Percentiles rank a stretch among this genome's conserved stretches.
Evolutionary conservation across 169 alveolate species (phyloP).

Genomic region (Plasmodium vivax): DNA sequence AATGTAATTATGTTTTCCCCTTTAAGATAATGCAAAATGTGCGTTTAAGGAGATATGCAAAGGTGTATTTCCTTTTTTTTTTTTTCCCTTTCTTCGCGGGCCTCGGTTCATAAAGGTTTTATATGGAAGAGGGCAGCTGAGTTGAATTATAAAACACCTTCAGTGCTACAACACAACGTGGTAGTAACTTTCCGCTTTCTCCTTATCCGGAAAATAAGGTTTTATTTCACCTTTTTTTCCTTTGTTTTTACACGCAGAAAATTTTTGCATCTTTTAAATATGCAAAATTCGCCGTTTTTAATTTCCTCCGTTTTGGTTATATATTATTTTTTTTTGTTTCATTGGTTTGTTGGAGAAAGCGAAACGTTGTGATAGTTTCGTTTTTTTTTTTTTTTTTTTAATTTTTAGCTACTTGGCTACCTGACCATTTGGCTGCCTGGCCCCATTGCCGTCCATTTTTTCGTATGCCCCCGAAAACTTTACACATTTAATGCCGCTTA

Average conservation of each 20-base stretch:
- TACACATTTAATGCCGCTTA: not conserved
- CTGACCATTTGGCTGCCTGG: not conserved
- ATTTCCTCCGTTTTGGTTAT: not conserved
- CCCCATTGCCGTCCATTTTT: not conserved
- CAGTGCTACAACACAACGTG: not conserved
- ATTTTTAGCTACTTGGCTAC: not conserved
- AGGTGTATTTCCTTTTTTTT: conserved; percentile 14
- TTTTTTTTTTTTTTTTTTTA: conserved; percentile 22
- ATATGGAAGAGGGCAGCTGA: not conserved
- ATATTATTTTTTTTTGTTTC: conserved; percentile 11
- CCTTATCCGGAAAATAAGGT: not conserved
- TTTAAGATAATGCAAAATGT: not conserved
- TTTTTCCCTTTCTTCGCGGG: not conserved
- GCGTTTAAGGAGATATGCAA: not conserved
- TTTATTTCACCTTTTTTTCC: not conserved
- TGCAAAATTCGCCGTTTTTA: not conserved
- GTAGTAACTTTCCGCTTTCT: not conserved
- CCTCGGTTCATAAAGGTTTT: not conserved
- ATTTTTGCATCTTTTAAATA: not conserved
- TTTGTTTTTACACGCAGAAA: not conserved
- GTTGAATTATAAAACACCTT: not conserved
- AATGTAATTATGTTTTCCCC: conserved; percentile 21
- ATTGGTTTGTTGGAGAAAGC: not conserved
- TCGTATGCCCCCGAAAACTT: not conserved
- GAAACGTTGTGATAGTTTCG: not conserved